Conservation (phyloP, 768 basidiomycete species). For the Panaeolus cyanescens region DNA sequence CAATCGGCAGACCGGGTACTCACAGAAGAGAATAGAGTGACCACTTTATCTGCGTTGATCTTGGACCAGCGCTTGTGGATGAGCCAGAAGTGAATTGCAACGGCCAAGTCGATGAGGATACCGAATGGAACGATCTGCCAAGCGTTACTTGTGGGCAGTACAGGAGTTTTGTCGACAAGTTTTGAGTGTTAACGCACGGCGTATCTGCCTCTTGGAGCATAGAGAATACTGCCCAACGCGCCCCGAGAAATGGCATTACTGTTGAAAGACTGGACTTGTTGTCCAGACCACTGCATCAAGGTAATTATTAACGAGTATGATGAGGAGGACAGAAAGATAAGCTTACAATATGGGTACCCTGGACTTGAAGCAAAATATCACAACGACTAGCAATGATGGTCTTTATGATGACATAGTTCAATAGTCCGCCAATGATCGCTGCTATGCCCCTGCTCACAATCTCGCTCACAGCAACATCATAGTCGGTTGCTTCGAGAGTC, state of each 20-base stretch:
- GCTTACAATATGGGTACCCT: slow-evolving; percentile 54
- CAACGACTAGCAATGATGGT: slow-evolving; percentile 49
- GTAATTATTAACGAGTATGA: background rate
- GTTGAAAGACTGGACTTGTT: slow-evolving; percentile 43
- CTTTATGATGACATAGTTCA: slow-evolving; percentile 59
- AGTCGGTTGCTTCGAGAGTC: too few species aligned
- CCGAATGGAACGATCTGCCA: slow-evolving; percentile 45
- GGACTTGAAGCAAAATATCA: slow-evolving; percentile 48
- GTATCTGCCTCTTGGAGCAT: slow-evolving; percentile 47
- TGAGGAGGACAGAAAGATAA: slow-evolving; percentile 5
- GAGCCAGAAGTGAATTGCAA: slow-evolving; percentile 59
- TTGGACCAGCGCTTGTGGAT: slow-evolving; percentile 50
- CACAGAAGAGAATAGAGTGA: slow-evolving; percentile 51
- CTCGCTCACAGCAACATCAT: too few species aligned
- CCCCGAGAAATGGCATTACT: slow-evolving; percentile 61
- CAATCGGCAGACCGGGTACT: background rate
- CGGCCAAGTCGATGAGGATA: slow-evolving; percentile 49
- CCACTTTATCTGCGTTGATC: slow-evolving; percentile 45
- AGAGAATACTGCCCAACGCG: slow-evolving; percentile 50
- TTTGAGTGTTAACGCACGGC: slow-evolving; percentile 30
- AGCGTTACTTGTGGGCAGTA: slow-evolving; percentile 13
- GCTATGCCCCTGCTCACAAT: too few species aligned
- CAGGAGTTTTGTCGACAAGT: slow-evolving; percentile 9
- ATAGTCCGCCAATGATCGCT: slow-evolving; percentile 45
- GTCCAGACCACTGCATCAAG: slow-evolving; percentile 46